Evolutionary conservation across 805 yeast genomes (phyloP).

Genomic region (Wickerhamiella shivajii): DNA sequence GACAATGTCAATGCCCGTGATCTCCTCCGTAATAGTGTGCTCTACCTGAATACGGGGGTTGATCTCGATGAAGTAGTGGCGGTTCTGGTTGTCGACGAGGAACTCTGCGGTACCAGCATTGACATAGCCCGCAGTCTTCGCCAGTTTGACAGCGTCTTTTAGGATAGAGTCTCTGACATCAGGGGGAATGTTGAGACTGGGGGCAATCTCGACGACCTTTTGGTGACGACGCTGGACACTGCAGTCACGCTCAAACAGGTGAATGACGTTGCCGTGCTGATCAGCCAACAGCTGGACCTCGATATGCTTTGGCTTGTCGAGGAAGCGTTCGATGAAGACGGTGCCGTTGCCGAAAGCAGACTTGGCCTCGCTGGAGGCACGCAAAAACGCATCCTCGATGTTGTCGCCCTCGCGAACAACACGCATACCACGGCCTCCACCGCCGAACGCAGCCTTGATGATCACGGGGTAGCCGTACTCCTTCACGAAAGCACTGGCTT

Average conservation of each 20-base stretch:
- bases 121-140: slow-evolving; percentile 74
- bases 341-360: slow-evolving; percentile 98
- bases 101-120: slow-evolving; percentile 99
- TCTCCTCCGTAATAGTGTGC: slow-evolving; percentile 97
- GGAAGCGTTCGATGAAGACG: slow-evolving; percentile 90
- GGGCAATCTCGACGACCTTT: slow-evolving; percentile 96
- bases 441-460: slow-evolving; percentile 97
- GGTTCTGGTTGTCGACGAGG: slow-evolving; percentile 78
- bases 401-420: slow-evolving; percentile 95
- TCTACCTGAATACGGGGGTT: slow-evolving; percentile 97
- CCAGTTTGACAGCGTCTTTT: slow-evolving; percentile 87
- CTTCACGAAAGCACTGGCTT: slow-evolving; percentile 66
- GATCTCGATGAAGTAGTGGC: slow-evolving; percentile 95
- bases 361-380: slow-evolving; percentile 89
- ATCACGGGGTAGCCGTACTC: slow-evolving; percentile 90
- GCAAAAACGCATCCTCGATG: slow-evolving; percentile 75
- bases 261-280: slow-evolving; percentile 85
- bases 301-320: slow-evolving; percentile 92
- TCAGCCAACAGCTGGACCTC: slow-evolving; percentile 95
- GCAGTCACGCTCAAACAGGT: slow-evolving; percentile 93
- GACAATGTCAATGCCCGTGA: slow-evolving; percentile 93
- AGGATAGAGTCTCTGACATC: slow-evolving; percentile 82
- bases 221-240: slow-evolving; percentile 99
- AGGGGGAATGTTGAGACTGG: slow-evolving; percentile 78
- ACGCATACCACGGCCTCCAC: slow-evolving; percentile 99